Evolutionary conservation across 352 stramenopile genomes (phyloP).

Genomic region (Pythium biforme): DNA sequence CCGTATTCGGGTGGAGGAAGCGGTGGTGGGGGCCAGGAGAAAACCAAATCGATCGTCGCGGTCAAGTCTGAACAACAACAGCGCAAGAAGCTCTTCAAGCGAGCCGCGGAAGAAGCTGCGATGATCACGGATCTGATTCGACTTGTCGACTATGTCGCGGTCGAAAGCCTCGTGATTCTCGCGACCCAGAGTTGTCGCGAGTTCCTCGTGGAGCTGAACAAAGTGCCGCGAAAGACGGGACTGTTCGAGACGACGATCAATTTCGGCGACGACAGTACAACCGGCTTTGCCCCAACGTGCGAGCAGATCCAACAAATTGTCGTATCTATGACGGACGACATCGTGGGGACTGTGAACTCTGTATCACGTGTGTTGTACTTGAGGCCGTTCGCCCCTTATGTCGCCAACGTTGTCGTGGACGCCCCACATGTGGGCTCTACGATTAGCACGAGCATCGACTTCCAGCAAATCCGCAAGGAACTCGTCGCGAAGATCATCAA

Average conservation of each 20-base stretch:
- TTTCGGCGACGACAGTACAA: slow-evolving; percentile 77
- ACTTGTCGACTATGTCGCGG: slow-evolving; percentile 91
- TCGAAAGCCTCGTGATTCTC: slow-evolving; percentile 89
- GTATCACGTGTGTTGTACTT: slow-evolving; percentile 90
- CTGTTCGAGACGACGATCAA: slow-evolving; percentile 93
- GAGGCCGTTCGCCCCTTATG: slow-evolving; percentile 79
- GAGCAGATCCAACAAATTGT: slow-evolving; percentile 90
- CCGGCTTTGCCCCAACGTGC: slow-evolving; percentile 81
- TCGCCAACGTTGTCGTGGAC: slow-evolving; percentile 63
- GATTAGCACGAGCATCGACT: slow-evolving; percentile 69
- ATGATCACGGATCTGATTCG: slow-evolving; percentile 94
- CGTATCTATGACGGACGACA: slow-evolving; percentile 85
- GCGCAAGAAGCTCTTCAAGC: slow-evolving; percentile 74
- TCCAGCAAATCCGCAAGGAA: slow-evolving; percentile 68
- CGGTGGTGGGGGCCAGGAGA: slow-evolving; percentile 46
- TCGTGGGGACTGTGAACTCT: slow-evolving; percentile 87
- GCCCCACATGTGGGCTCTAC: slow-evolving; percentile 76
- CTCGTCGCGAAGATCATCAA: slow-evolving; percentile 83
- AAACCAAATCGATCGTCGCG: slow-evolving; percentile 92
- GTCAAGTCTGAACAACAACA: slow-evolving; percentile 90
- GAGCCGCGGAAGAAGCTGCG: slow-evolving; percentile 81
- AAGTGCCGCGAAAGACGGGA: slow-evolving; percentile 85
- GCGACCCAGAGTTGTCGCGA: slow-evolving; percentile 79
- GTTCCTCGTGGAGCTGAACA: slow-evolving; percentile 89
- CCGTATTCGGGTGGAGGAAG: slow-evolving; percentile 28